Evolutionary conservation across 495 filamentous ascomycete species (phyloP).

Genomic region (Apodospora peruviana): DNA sequence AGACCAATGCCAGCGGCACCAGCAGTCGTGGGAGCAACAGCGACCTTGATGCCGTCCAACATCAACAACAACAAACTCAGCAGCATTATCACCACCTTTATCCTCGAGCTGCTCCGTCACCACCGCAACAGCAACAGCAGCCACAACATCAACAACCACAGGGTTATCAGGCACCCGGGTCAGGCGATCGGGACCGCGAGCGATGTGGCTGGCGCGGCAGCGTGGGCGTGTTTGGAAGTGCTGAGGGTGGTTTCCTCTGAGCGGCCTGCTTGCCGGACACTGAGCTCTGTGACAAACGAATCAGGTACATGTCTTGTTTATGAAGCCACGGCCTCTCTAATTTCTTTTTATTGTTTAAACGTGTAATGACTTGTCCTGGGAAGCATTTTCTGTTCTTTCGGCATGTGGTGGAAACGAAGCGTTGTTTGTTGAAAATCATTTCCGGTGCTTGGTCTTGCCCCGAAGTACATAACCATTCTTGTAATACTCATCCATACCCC

Average conservation of each 20-base stretch:
- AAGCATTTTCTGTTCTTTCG: too few species aligned
- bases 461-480: too few species aligned
- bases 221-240: constrained; percentile 45
- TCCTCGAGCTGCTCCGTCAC: constrained; percentile 13
- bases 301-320: too few species aligned
- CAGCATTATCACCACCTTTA: constrained; percentile 20
- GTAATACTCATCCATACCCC: too few species aligned
- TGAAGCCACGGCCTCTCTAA: too few species aligned
- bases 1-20: constrained; percentile 41
- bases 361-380: too few species aligned
- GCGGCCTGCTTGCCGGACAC: too few species aligned
- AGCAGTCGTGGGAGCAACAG: constrained; percentile 44
- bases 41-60: constrained; percentile 28
- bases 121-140: constrained; percentile 6
- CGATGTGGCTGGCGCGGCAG: constrained; percentile 42
- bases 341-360: too few species aligned
- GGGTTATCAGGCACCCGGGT: constrained; percentile 4
- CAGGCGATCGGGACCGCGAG: constrained; percentile 14
- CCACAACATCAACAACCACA: constrained; percentile 8
- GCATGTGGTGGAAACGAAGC: too few species aligned
- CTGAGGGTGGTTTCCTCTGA: constrained; percentile 39
- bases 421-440: too few species aligned
- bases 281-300: too few species aligned
- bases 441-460: too few species aligned
- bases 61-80: constrained; percentile 13